Evolutionary conservation across 129 eudicot species (phyloP), one percentile per base, ranked within the genome.

Genomic region (Centaurea solstitialis): DNA sequence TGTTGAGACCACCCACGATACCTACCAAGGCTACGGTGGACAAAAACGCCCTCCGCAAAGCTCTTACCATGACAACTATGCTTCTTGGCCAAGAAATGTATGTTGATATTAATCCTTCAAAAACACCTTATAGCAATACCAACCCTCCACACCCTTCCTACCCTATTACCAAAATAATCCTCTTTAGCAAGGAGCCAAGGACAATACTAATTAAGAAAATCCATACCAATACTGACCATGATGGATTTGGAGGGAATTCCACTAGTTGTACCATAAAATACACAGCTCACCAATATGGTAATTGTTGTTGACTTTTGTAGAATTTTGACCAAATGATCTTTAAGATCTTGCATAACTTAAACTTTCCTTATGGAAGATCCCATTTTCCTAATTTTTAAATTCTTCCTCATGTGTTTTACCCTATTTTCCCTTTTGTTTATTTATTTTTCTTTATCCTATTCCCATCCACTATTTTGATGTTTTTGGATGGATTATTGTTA

Each of bases 151-250:
- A 50, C 62, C 62, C 62, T 50, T 5, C 67, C 67, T 59, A 59
- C 23, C 21, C 6, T 8, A 18, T 59, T 59, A 59, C 67, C 67
- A 59, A 59, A 59, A 59, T 45, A 73, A 59, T 38, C 67, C 67
- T 17, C 72, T 86, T 68, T 84, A 73, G 78, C 81, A 75, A 8
- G 82, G 81, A 43, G 62, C 38, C 81, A 75, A 8, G 82, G 81
- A 43, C 68, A 45, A 22, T 79, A 82, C 70, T 76, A n/a, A n/a
- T n/a, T n/a, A 76, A 18, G 73, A 26, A 68, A 72, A 57, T 71
- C 72, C 89, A 65, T 80, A 86, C 73, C 89, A 72, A 6, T 80
- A 83, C 64, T 85, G 75, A 83, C 73, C 1, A 37, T 59, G 50
- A 61, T 59, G 65, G 45, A 57, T 3, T 64, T 53, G n/a, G n/a